phyloP scores from a whole-genome alignment of 176 grass and related monocot species.

The Phoenix roebelenii region DNA sequence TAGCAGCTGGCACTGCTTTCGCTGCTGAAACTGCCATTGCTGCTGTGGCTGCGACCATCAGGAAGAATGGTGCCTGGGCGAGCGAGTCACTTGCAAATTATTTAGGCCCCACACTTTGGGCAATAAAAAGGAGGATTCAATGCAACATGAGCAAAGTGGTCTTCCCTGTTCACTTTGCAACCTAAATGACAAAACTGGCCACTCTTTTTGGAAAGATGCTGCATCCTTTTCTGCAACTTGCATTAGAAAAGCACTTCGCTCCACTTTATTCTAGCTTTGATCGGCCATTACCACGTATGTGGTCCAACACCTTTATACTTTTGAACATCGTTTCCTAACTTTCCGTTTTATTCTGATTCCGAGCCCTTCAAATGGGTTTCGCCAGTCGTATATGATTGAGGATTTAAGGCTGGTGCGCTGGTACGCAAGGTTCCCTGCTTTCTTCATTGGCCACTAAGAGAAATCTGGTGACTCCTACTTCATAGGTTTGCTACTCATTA shows the following conservation, averaged over 20 bases:
- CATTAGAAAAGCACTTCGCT: not conserved
- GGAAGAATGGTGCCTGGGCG: not conserved
- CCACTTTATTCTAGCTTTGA: too few species aligned
- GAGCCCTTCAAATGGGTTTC: too few species aligned
- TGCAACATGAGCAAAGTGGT: slow-evolving; percentile 33
- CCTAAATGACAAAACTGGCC: slow-evolving; percentile 8
- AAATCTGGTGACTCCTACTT: too few species aligned
- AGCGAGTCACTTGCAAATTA: slow-evolving; percentile 10
- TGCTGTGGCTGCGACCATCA: slow-evolving; percentile 8
- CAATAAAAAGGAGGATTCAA: slow-evolving; percentile 27
- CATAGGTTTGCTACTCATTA: too few species aligned
- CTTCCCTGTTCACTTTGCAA: not conserved
- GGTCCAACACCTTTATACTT: too few species aligned
- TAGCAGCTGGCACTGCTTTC: not conserved
- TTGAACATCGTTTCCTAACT: too few species aligned
- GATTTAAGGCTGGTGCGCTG: too few species aligned
- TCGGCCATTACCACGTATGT: too few species aligned
- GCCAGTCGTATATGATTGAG: too few species aligned
- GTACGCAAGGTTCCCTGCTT: too few species aligned
- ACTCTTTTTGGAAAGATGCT: slow-evolving; percentile 6
- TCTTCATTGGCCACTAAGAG: too few species aligned
- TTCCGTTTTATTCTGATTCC: too few species aligned
- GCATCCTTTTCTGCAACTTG: not conserved
- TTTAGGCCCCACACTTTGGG: slow-evolving; percentile 4
- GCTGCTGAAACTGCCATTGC: slow-evolving; percentile 6